Conservation (phyloP, 2,329 filamentous ascomycete species). For the Chaetomiaceae sp. region DNA sequence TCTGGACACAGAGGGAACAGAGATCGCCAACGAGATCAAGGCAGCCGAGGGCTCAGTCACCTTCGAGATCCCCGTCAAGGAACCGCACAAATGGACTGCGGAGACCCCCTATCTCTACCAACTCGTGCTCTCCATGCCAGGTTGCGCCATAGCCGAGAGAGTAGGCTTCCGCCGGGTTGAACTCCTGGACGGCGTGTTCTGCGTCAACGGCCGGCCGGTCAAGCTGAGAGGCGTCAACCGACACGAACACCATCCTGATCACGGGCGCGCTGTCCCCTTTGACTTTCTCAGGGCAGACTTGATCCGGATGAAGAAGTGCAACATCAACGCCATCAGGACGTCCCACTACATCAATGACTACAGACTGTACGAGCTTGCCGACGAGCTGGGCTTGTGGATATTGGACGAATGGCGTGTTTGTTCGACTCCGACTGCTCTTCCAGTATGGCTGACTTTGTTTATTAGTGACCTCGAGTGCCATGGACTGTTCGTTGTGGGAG, state of each 20-base stretch:
- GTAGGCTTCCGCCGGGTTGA: constrained; percentile 58
- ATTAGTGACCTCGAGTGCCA: constrained; percentile 33
- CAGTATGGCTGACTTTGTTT: not conserved
- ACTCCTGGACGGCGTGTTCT: constrained; percentile 49
- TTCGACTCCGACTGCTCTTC: no score
- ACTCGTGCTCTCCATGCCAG: constrained; percentile 25
- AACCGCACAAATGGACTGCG: constrained; percentile 54
- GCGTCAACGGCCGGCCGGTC: constrained; percentile 52
- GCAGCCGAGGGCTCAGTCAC: constrained; percentile 22
- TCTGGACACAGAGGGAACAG: constrained; percentile 25
- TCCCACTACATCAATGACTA: constrained; percentile 54
- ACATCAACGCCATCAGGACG: constrained; percentile 57
- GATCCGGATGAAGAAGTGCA: constrained; percentile 55
- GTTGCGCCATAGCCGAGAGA: constrained; percentile 39
- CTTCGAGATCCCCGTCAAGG: constrained; percentile 38
- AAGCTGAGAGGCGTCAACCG: constrained; percentile 54
- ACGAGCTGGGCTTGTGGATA: constrained; percentile 52
- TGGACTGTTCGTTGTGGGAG: constrained; percentile 43
- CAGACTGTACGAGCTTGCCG: constrained; percentile 47
- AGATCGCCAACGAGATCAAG: constrained; percentile 24
- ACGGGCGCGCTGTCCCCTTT: constrained; percentile 49
- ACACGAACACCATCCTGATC: constrained; percentile 54
- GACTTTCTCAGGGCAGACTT: constrained; percentile 52
- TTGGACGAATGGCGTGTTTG: constrained; percentile 39
- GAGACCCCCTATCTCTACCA: constrained; percentile 53